Evolutionary conservation across 2,329 filamentous ascomycete species (phyloP), one percentile per base, ranked within the genome.

Genomic region (Diaporthe ilicicola): DNA sequence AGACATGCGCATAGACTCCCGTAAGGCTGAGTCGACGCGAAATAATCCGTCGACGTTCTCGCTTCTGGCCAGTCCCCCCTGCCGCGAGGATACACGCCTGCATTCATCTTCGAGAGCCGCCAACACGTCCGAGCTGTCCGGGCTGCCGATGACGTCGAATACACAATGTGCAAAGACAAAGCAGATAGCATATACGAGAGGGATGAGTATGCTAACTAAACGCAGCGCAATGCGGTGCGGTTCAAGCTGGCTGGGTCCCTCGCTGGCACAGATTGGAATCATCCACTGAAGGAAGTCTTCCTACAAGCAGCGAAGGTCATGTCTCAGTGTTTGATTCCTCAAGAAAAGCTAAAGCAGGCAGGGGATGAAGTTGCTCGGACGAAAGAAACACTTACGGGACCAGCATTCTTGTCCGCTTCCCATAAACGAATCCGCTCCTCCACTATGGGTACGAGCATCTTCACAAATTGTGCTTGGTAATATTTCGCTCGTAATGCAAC

Each of bases 251-350:
- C 55, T 50, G 2, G 64, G 48, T 15, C 64, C 64, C 5, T 27
- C 1, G 5, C 19, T n/a, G 22, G 48, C 37, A 55, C 34, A 44
- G 12, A 10, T 15, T n/a, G 19, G 5, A 22, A 67, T 67, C n/a
- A 67, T 9, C 64, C 64, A 67, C 22, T 67, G 64, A 10, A 67
- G 17, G 24, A 67, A 54, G 44, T 67, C 64, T 9, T 46, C 44
- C 64, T 67, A 46, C 13, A 19, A 29, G 32, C 22, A 53, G 27
- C 4, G 8, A 53, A 24, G n/a, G n/a, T n/a, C n/a, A n/a, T n/a
- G n/a, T n/a, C n/a, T n/a, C n/a, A n/a, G n/a, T n/a, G n/a, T n/a
- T n/a, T n/a, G n/a, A n/a, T n/a, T n/a, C n/a, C n/a, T n/a, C n/a
- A n/a, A n/a, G n/a, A n/a, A n/a, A n/a, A n/a, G n/a, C n/a, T n/a